Conservation (phyloP, 2,329 filamentous ascomycete genomes). For the Xylariomycetidae sp. region DNA sequence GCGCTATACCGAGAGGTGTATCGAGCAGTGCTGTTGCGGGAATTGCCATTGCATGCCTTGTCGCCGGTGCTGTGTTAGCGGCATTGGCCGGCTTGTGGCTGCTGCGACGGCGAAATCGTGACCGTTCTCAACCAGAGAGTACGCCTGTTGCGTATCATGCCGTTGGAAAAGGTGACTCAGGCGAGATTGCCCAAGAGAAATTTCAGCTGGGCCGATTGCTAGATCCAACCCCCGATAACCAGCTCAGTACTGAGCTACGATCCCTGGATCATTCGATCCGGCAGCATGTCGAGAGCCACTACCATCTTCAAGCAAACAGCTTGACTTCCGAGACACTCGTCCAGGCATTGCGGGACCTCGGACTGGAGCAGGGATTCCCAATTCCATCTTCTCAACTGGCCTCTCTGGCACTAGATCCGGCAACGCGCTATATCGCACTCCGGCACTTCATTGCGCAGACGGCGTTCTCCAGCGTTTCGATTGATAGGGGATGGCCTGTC, state of each 20-base stretch:
- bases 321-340: conserved; percentile 14
- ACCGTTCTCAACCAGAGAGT: too few relatives aligned
- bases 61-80: too few relatives aligned
- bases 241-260: conserved; percentile 28
- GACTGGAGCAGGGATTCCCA: conserved; percentile 15
- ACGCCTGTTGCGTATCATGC: too few relatives aligned
- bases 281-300: conserved; percentile 36
- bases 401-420: conserved; percentile 26
- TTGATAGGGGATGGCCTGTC: conserved; percentile 22
- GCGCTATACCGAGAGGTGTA: too few relatives aligned
- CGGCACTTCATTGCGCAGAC: conserved; percentile 34
- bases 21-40: too few relatives aligned
- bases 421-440: conserved; percentile 28
- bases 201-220: too few relatives aligned
- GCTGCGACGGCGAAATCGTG: too few relatives aligned
- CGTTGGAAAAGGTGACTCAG: too few relatives aligned
- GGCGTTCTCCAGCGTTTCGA: conserved; percentile 29
- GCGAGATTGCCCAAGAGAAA: too few relatives aligned
- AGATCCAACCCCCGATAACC: conserved; percentile 30
- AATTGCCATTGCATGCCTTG: too few relatives aligned
- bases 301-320: conserved; percentile 25
- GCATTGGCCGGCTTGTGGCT: too few relatives aligned
- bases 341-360: conserved; percentile 20
- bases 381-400: conserved; percentile 14
- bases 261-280: conserved; percentile 31